phyloP scores from a whole-genome alignment of 1,284 basidiomycete genomes.

The Tilletia walkeri region DNA sequence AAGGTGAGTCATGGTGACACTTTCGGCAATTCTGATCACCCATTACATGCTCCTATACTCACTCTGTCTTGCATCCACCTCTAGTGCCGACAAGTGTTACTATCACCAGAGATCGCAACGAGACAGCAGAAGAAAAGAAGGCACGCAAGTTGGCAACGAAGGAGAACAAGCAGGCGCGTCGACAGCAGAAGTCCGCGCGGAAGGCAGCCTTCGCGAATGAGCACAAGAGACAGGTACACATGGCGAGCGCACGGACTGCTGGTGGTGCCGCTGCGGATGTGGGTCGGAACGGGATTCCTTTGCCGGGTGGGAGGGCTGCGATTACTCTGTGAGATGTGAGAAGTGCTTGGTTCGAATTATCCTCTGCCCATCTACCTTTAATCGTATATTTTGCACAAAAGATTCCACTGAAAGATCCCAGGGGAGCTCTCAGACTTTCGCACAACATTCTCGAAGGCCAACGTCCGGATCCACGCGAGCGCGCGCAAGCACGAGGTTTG shows the following conservation, averaged over 20 bases:
- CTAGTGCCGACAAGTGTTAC: neutral
- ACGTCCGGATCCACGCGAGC: too few species aligned
- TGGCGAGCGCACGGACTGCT: constrained; percentile 11
- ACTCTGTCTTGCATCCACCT: neutral
- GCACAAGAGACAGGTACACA: constrained; percentile 39
- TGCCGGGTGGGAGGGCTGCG: neutral
- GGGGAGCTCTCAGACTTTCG: too few species aligned
- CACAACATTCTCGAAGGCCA: too few species aligned
- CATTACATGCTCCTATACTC: neutral
- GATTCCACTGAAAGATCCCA: too few species aligned
- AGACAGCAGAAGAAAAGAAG: constrained; percentile 66
- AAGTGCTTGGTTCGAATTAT: too few species aligned
- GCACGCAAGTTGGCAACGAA: constrained; percentile 85
- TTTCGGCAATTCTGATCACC: neutral
- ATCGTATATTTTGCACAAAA: too few species aligned
- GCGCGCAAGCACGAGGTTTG: too few species aligned
- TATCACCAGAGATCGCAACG: constrained; percentile 24
- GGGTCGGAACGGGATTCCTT: neutral
- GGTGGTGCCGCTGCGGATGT: constrained; percentile 6
- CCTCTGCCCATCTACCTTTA: too few species aligned
- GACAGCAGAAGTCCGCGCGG: constrained; percentile 38
- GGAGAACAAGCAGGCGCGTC: constrained; percentile 55
- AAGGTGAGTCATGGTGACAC: constrained; percentile 12
- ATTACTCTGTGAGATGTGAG: neutral
- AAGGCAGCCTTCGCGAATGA: constrained; percentile 42